Evolutionary conservation across 2,329 filamentous ascomycete genomes (phyloP), one percentile per base, ranked within the genome.

Genomic region (Lizonia empirigonia): DNA sequence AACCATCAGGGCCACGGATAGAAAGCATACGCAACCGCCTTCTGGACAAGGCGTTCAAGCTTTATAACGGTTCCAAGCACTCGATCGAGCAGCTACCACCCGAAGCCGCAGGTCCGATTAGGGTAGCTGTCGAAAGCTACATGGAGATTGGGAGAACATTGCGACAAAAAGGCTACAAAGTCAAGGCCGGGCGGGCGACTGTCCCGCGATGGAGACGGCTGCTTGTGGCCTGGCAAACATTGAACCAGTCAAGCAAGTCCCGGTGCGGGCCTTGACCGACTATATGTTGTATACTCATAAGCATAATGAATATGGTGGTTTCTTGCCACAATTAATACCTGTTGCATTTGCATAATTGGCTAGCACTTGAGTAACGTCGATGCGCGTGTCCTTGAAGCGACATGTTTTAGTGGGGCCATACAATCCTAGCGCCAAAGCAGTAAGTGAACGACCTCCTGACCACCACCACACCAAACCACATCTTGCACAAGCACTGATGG

Each of bases 141-240:
- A 87, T 90, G 82, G 86, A 89, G 67, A 90, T 90, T 65, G 87
- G 85, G 12, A 74, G 85, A 33, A 82, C 86, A n/a, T 64, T 89
- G 20, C 71, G 76, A 46, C 74, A 79, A 47, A 68, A 76, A 16
- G 73, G 76, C 7, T 78, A 76, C 52, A 59, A 68, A 23, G 70
- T 79, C 4, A 78, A 75, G 49, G 73, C 70, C 27, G 77, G 77
- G 5, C 65, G 72, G 36, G 78, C 78, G 12, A 80, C 77, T 13
- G 78, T 81, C 38, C 76, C 78, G 6, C 74, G 69, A 52, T 69
- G 68, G 69, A 72, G 76, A 62, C 77, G 85, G 53, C 62, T 86
- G 20, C 67, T 70, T 51, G 83, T 86, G 23, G 85, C 82, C 23
- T 86, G 83, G 82, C 78, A 72, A 59, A 80, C 82, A 6, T 70